These are phyloP conservation scores for Fagus crenata DNA, from an alignment of 306 rosid genomes.

Conservation along the genomic window DNA sequence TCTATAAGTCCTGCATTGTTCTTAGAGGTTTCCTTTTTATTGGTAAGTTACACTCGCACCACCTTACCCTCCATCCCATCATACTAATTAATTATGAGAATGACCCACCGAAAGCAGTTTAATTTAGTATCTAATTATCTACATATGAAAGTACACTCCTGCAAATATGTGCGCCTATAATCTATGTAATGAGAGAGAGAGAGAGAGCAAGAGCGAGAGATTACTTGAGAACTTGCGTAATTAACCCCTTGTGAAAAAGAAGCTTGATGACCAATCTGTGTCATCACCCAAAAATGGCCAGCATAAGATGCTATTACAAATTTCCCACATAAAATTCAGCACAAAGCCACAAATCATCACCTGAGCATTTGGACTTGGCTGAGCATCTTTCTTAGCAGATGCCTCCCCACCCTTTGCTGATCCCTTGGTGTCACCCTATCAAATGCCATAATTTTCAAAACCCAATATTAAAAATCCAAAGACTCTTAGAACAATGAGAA, in stretches of 20 bases:
- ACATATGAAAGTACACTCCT: not conserved
- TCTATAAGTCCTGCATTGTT: not conserved
- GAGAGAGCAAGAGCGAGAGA: conserved; percentile 24
- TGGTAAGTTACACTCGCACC: not conserved
- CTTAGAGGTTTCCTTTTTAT: not conserved
- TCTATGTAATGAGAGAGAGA: not conserved
- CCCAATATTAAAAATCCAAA: not conserved
- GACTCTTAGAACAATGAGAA: not conserved
- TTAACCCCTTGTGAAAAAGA: conserved; percentile 72
- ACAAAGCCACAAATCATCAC: conserved; percentile 32
- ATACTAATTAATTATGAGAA: not conserved
- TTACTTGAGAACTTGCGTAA: conserved; percentile 81
- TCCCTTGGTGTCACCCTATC: conserved; percentile 93
- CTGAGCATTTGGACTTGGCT: conserved; percentile 68
- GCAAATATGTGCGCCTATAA: not conserved
- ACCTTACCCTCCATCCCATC: too few relatives aligned
- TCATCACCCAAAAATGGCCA: conserved; percentile 18
- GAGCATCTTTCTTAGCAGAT: conserved; percentile 73
- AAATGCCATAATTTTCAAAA: conserved; percentile 28
- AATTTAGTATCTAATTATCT: not conserved
- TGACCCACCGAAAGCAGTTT: not conserved
- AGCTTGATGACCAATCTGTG: conserved; percentile 70
- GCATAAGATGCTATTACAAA: conserved; percentile 20
- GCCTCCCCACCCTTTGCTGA: conserved; percentile 82
- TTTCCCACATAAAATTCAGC: conserved; percentile 1